Base-by-base conservation (phyloP, 495 filamentous ascomycete genomes). In the Aspergillus heteromorphus region DNA sequence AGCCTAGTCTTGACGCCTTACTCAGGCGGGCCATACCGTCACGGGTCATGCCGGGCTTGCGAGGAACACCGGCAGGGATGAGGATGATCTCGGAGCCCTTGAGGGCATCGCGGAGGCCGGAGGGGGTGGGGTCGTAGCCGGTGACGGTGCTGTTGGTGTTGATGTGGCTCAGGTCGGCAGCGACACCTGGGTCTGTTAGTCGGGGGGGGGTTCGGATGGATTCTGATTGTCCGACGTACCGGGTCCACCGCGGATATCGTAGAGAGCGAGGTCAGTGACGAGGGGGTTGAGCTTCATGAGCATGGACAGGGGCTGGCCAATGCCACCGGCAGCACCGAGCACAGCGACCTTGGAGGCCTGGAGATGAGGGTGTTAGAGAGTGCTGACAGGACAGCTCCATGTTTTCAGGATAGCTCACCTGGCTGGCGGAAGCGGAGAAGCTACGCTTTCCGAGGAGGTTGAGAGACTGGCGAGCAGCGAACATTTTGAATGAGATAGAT, bases 41-140 rank as follows among this genome's bases (percentile, higher is more conserved):
- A 79, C 93, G 91, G 78, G 88, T 95, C 93, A 98, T 98, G 76
- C 93, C 93, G 67, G 93, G 93, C 83, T 98, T 98, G 78, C 93
- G 91, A 62, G 93, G 93, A 59, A 98, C 93, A 78, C 93, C 93
- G 64, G 93, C 93, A 63, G 93, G 93, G 72, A 98, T 97, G 64
- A 98, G 85, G 63, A 98, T 91, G 63, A 98, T 85, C 70, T 97
- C 90, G 58, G 90, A 76, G 67, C 83, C 91, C 73, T 87, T 87
- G 67, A 97, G 83, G 58, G 84, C 84, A 61, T 79, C 79, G 65
- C 80, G 81, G 30, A 97, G 84, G 59, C 90, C 91, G 50, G 80
- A 76, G 48, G 84, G 76, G 55, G 83, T 87, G 52, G 89, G 80
- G 55, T 88, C 83, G 74, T 95, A 96, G 67, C 93, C 93, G 56